These are phyloP conservation scores for Quercus berberidifolia DNA, from an alignment of 306 rosid genomes.

Conservation along the genomic window DNA sequence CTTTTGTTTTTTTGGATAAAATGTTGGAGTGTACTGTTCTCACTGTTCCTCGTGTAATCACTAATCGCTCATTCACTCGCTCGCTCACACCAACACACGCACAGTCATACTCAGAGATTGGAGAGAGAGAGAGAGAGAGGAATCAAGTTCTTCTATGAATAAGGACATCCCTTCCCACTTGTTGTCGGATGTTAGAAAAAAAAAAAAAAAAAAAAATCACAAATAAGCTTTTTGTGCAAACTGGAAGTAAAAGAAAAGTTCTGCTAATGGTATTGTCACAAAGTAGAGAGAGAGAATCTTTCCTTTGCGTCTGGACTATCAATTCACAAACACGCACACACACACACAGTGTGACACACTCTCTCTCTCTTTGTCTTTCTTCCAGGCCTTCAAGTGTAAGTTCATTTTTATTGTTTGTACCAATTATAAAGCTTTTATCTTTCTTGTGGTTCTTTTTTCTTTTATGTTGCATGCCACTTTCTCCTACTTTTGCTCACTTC, in stretches of 20 bases:
- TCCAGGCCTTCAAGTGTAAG: conserved; percentile 28
- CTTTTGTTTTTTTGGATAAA: not conserved
- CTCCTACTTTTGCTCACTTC: conserved; percentile 17
- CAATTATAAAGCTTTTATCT: conserved; percentile 26
- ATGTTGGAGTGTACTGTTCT: conserved; percentile 25
- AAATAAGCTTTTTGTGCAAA: conserved; percentile 17
- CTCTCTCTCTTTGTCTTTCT: not conserved
- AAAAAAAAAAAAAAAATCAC: conserved; percentile 10
- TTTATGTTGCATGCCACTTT: conserved; percentile 27
- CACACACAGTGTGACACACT: too few species aligned
- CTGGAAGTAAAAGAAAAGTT: conserved; percentile 21
- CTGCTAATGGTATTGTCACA: conserved; percentile 16
- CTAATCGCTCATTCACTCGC: conserved; percentile 11
- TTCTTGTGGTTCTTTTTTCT: conserved; percentile 19
- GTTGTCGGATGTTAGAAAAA: conserved; percentile 13
- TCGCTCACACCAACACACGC: not conserved
- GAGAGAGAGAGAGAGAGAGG: not conserved
- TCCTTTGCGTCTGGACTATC: conserved; percentile 2
- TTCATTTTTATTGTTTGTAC: not conserved
- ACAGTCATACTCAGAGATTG: not conserved
- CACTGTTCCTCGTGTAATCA: conserved; percentile 27
- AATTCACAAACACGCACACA: not conserved
- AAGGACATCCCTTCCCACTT: conserved; percentile 35
- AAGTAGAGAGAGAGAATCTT: conserved; percentile 18
- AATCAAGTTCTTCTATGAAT: conserved; percentile 53